phyloP scores from a whole-genome alignment of 164 flowering plant genomes.

The Sedum album region DNA sequence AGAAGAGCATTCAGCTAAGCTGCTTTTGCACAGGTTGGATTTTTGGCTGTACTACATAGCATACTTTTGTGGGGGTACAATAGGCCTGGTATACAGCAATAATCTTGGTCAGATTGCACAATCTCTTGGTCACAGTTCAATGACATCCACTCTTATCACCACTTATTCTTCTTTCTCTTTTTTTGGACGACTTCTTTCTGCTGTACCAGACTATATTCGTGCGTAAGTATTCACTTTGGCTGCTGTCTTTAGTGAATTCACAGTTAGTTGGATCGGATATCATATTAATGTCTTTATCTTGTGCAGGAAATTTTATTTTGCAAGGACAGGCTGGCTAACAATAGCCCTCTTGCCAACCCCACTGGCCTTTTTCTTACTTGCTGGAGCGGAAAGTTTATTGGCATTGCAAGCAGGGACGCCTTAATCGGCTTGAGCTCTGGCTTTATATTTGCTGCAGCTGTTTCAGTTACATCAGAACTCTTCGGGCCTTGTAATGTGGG shows the following conservation, averaged over 20 bases:
- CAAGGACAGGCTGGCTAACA: too few species aligned
- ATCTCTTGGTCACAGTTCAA: neutral
- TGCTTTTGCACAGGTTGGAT: neutral
- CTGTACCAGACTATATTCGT: neutral
- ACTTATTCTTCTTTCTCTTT: neutral
- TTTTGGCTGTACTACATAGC: neutral
- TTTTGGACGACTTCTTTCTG: neutral
- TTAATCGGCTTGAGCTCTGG: too few species aligned
- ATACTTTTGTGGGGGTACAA: neutral
- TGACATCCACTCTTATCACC: neutral
- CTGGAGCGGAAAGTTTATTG: too few species aligned
- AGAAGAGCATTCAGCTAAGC: neutral
- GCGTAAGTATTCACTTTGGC: neutral
- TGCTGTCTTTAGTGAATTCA: too few species aligned
- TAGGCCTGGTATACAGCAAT: neutral
- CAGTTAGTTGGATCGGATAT: too few species aligned
- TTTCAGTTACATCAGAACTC: conserved; percentile 14
- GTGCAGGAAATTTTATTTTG: too few species aligned
- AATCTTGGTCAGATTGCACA: neutral
- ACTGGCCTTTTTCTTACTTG: too few species aligned
- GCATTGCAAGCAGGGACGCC: too few species aligned
- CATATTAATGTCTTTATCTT: too few species aligned
- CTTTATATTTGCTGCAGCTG: too few species aligned
- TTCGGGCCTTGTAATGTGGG: conserved; percentile 82
- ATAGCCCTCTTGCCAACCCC: too few species aligned